Base-by-base conservation (phyloP, 1,284 basidiomycete genomes). In the Ceratobasidium sp. region DNA sequence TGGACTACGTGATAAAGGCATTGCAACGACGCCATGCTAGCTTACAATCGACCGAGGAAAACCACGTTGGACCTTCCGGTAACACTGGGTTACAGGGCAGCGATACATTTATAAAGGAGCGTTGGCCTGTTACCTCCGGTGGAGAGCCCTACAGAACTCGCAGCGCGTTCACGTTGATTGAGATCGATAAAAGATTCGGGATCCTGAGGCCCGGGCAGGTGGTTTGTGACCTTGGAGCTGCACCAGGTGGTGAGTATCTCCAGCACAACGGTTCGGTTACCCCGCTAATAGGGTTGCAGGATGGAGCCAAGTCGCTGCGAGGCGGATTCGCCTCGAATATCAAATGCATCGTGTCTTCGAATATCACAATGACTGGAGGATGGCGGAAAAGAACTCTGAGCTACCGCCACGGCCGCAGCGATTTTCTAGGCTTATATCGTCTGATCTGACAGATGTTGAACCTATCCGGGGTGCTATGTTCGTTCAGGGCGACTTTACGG, bases 211-310 rank as follows among this genome's bases (percentile, higher is more conserved):
- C 88, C 75, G 86, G 90, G 1, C 82, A 80, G 2, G 84, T 87
- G 27, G 89, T 95, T 0, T 88, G 95, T 1, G 94, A 96, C 81
- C 86, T 96, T 31, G 94, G 94, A 39, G 92, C 92, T 0, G 93
- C 94, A 0, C 94, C 94, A 0, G 94, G 94, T 2, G 93, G 93
- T 0, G 95, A 94, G 94, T 91, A 90, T 37, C 34, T 37, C 34
- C 34, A 9, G 34, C 34, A 37, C 5, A 9, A 5, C 9, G 34
- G 9, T 37, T 37, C 74, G 93, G 94, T 29, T 89, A 91, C 0
- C 84, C 84, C 19, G 48, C 19, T 49, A 22, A n/a, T 11, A 22
- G 16, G 48, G 6, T 49, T n/a, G n/a, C n/a, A 49, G 48, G 48
- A 49, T 49, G 48, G 48, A 49, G 48, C n/a, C 16, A 49, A 4